Percentiles rank a stretch among this genome's conserved stretches.
Evolutionary conservation across 768 basidiomycete genomes (phyloP).

Genomic region (Exsudoporus frostii): DNA sequence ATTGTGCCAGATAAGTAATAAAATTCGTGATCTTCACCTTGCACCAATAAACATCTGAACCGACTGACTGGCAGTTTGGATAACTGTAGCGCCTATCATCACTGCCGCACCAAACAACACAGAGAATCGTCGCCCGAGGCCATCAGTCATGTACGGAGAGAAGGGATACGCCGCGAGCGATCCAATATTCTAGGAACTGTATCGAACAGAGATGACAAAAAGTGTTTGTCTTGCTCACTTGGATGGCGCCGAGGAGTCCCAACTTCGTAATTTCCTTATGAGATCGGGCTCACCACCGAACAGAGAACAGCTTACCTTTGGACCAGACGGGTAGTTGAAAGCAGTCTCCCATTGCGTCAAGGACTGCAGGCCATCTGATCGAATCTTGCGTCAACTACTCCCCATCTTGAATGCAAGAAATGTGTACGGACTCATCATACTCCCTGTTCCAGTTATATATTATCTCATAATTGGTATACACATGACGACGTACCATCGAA

Average conservation of each 20-base stretch:
- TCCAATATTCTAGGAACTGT: constrained; percentile 35
- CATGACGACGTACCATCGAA: constrained; percentile 1
- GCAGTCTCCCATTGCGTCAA: background rate
- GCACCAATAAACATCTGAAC: constrained; percentile 42
- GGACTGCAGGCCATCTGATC: constrained; percentile 1
- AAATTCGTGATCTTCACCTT: background rate
- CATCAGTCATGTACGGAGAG: constrained; percentile 38
- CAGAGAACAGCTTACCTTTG: background rate
- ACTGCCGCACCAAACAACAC: constrained; percentile 38
- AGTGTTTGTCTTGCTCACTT: background rate
- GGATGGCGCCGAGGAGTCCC: background rate
- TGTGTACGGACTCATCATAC: constrained; percentile 2
- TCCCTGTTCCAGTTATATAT: background rate
- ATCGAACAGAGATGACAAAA: background rate
- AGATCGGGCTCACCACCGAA: background rate
- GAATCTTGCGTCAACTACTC: background rate
- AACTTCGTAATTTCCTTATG: background rate
- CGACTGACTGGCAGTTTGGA: constrained; percentile 38
- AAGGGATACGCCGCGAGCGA: constrained; percentile 37
- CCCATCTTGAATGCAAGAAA: background rate
- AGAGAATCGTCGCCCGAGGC: constrained; percentile 35
- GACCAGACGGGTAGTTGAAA: background rate
- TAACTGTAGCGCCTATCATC: constrained; percentile 36
- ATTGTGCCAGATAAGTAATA: no score
- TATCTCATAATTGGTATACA: background rate